Conservation (phyloP, 768 basidiomycete genomes). For the Xerocomus spinulosus region DNA sequence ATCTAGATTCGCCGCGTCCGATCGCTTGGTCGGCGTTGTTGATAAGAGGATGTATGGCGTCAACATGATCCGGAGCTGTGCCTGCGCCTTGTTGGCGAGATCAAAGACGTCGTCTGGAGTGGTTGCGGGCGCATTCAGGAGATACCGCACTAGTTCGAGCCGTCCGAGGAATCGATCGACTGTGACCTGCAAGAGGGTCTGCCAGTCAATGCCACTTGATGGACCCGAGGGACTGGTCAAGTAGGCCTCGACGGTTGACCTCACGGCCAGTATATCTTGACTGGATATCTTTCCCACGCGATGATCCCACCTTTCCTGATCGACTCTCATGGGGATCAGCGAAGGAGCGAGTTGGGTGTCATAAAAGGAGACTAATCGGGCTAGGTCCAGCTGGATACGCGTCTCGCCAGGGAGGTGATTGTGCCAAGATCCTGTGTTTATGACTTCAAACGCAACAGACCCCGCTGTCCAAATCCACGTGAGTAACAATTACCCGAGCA, state of each 20-base stretch:
- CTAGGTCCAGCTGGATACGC: constrained; percentile 12
- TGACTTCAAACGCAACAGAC: constrained; percentile 6
- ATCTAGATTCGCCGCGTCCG: neutral
- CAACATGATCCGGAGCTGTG: neutral
- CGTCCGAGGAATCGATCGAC: neutral
- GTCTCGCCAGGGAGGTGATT: constrained; percentile 21
- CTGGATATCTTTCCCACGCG: constrained; percentile 9
- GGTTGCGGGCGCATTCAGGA: neutral
- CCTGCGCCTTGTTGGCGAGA: neutral
- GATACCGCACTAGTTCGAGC: neutral
- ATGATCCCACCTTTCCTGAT: constrained; percentile 16
- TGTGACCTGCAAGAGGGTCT: constrained; percentile 11
- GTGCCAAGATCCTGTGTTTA: constrained; percentile 17
- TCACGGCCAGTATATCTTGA: constrained; percentile 5
- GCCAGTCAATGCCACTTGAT: constrained; percentile 33
- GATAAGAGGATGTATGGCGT: neutral
- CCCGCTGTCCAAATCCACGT: neutral
- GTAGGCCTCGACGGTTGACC: neutral
- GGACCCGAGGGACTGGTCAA: neutral
- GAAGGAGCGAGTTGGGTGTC: constrained; percentile 10
- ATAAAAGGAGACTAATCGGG: constrained; percentile 6
- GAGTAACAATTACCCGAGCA: no score
- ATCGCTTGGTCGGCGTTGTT: neutral
- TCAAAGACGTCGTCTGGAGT: neutral
- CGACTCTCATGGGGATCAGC: constrained; percentile 3